phyloP scores from a whole-genome alignment of 75 land plant species.

The Pseudotsuga menziesii region DNA sequence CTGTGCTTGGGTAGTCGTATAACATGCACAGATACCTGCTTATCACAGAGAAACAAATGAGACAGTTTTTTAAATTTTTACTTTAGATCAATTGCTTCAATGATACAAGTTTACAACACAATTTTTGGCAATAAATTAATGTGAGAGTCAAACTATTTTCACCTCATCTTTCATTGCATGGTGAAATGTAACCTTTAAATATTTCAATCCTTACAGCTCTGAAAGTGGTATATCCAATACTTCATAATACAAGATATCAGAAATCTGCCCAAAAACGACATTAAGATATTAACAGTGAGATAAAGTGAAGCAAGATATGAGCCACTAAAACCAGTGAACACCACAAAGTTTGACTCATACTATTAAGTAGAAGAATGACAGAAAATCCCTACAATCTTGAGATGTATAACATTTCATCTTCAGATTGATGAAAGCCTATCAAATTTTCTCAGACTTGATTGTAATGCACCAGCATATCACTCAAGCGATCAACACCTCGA shows the following conservation, averaged over 20 bases:
- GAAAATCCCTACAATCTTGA: background rate
- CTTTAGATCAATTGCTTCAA: background rate
- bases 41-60: slow-evolving; percentile 7
- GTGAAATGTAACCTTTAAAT: slow-evolving; percentile 43
- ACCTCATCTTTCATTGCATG: slow-evolving; percentile 22
- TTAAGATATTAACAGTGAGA: background rate
- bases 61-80: background rate
- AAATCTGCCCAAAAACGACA: slow-evolving; percentile 26
- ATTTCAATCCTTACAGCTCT: slow-evolving; percentile 48
- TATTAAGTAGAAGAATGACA: background rate
- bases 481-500: slow-evolving; percentile 45
- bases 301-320: background rate
- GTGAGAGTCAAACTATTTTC: slow-evolving; percentile 1
- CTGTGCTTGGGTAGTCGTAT: slow-evolving; percentile 45
- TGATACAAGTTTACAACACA: background rate
- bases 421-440: background rate
- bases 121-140: background rate
- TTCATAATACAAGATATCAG: slow-evolving; percentile 50
- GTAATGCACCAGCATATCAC: slow-evolving; percentile 54
- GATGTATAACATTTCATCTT: background rate
- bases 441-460: slow-evolving; percentile 27
- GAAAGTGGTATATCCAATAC: slow-evolving; percentile 46
- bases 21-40: slow-evolving; percentile 56
- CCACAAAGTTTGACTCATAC: background rate
- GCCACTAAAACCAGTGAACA: background rate